These are phyloP conservation scores for Brassica carinata DNA, from an alignment of 345 rosid species.

Conservation along the genomic window DNA sequence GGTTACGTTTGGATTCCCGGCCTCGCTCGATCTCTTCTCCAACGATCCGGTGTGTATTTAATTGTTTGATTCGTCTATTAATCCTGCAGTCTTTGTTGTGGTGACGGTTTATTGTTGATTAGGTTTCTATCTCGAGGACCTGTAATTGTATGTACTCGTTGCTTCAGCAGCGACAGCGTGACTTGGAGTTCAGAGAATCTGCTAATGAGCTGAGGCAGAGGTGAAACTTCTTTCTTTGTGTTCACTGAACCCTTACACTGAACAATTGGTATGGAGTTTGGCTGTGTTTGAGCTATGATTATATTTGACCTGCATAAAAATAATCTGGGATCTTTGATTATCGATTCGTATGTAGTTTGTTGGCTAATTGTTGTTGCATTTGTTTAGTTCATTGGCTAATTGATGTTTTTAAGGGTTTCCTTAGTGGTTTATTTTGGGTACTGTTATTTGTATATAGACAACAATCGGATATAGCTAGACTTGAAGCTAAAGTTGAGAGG, in stretches of 20 bases:
- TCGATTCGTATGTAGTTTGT: too few species aligned
- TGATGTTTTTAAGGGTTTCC: too few species aligned
- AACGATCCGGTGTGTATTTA: constrained; percentile 75
- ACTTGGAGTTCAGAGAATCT: constrained; percentile 86
- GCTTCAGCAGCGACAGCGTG: constrained; percentile 95
- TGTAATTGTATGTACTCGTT: constrained; percentile 87
- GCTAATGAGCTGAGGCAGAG: constrained; percentile 93
- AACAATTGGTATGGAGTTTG: neutral
- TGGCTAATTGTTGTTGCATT: too few species aligned
- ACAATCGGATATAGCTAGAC: constrained; percentile 81
- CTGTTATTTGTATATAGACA: constrained; percentile 47
- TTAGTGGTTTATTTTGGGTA: too few species aligned
- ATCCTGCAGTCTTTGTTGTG: neutral
- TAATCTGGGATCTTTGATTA: too few species aligned
- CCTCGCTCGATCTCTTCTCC: constrained; percentile 92
- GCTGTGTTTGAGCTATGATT: constrained; percentile 15
- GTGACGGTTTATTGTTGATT: constrained; percentile 2
- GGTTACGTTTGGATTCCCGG: constrained; percentile 90
- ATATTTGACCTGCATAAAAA: too few species aligned
- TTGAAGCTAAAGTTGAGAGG: constrained; percentile 95
- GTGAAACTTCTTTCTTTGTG: too few species aligned
- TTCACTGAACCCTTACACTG: neutral
- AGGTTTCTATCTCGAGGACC: constrained; percentile 94
- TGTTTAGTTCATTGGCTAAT: too few species aligned
- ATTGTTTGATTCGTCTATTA: neutral